Conservation (phyloP, 2,329 filamentous ascomycete species). For the Shiraia sp. region DNA sequence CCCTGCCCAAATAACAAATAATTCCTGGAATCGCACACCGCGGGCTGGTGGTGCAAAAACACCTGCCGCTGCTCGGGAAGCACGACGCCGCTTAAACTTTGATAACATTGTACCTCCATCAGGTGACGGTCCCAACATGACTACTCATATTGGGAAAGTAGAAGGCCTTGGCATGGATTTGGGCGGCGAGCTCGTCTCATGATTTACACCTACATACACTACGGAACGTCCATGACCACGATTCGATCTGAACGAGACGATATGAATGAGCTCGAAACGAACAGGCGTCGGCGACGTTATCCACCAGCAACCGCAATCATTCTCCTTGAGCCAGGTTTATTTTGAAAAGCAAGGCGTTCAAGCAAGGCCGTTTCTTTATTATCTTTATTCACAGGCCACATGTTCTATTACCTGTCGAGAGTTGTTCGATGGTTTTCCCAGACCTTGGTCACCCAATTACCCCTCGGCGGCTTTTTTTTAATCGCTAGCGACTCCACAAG, state of each 20-base stretch:
- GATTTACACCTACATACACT: constrained; percentile 7
- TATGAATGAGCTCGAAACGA: constrained; percentile 24
- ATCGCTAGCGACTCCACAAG: constrained; percentile 22
- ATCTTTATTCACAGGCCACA: constrained; percentile 1
- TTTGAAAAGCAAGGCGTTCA: constrained; percentile 29
- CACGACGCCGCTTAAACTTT: constrained; percentile 80
- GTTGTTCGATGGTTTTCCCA: not conserved
- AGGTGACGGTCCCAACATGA: constrained; percentile 48
- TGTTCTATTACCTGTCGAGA: constrained; percentile 6
- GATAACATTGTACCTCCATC: constrained; percentile 69
- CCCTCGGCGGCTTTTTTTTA: constrained; percentile 18
- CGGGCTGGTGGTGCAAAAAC: constrained; percentile 61
- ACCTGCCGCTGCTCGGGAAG: constrained; percentile 67
- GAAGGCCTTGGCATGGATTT: constrained; percentile 66
- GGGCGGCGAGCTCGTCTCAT: constrained; percentile 65
- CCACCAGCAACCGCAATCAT: not conserved
- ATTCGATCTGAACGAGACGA: constrained; percentile 16
- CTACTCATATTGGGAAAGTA: constrained; percentile 48
- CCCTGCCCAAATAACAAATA: constrained; percentile 75
- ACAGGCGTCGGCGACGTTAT: constrained; percentile 9
- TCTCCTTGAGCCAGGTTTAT: constrained; percentile 11
- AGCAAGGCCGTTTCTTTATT: constrained; percentile 1
- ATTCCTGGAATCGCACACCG: constrained; percentile 70
- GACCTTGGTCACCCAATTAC: constrained; percentile 7
- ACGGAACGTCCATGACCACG: constrained; percentile 4